Conservation (phyloP, 2,329 filamentous ascomycete species). For the Exophiala phaeomuriformis region DNA sequence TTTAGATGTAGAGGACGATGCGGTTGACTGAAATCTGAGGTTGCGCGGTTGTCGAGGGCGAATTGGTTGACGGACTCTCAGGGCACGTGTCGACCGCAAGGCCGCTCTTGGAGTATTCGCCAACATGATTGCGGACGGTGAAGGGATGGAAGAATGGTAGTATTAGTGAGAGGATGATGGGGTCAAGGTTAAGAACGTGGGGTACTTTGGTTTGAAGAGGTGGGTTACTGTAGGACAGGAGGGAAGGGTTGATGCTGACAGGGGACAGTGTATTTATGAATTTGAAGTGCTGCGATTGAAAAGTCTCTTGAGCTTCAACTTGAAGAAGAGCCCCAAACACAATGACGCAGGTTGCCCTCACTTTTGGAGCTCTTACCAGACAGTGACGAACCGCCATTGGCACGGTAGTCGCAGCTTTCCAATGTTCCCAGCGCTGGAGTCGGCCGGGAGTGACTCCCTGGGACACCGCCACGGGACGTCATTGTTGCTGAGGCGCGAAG, state of each 20-base stretch:
- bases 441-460: not conserved
- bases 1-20: constrained; percentile 4
- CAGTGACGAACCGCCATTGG: not conserved
- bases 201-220: too few relatives aligned
- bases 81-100: constrained; percentile 11
- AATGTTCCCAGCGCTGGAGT: not conserved
- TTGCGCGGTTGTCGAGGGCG: constrained; percentile 8
- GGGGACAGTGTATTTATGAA: not conserved
- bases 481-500: not conserved
- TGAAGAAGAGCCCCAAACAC: not conserved
- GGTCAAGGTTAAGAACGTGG: too few relatives aligned
- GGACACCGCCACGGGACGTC: constrained; percentile 1
- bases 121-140: constrained; percentile 8
- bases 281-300: not conserved
- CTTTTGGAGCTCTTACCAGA: not conserved
- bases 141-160: too few relatives aligned
- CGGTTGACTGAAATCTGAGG: constrained; percentile 14
- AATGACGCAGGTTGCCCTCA: not conserved
- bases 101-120: constrained; percentile 16
- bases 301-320: too few relatives aligned
- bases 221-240: too few relatives aligned
- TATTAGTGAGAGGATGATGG: not conserved
- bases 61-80: constrained; percentile 10
- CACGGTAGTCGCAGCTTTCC: not conserved
- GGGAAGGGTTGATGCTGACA: not conserved